Percentiles rank a stretch among this genome's conserved stretches.
phyloP scores from a whole-genome alignment of 805 yeast genomes.

The Wickerhamomyces bovis region DNA sequence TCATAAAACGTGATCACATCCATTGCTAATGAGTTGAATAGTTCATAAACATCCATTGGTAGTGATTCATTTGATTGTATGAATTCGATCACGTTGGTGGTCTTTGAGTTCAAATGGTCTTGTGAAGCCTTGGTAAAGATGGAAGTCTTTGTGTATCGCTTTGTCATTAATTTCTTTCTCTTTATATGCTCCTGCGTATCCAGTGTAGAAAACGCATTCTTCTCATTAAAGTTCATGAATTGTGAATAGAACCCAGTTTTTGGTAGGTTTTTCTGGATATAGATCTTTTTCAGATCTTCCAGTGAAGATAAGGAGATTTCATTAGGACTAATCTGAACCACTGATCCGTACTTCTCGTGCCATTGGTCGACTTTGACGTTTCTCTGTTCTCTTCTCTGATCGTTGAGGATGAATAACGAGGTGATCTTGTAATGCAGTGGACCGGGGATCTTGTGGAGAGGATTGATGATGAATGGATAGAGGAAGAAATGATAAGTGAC shows the following conservation, averaged over 20 bases:
- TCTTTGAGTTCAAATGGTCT: conserved; percentile 27
- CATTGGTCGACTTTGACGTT: conserved; percentile 41
- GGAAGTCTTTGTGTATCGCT: conserved; percentile 39
- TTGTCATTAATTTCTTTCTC: conserved; percentile 35
- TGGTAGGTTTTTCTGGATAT: conserved; percentile 48
- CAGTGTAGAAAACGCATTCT: conserved; percentile 53
- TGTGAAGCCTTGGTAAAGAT: conserved; percentile 30
- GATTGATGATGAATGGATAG: conserved; percentile 43
- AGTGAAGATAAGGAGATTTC: conserved; percentile 55
- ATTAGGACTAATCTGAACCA: conserved; percentile 53
- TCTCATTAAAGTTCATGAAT: conserved; percentile 50
- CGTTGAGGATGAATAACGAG: conserved; percentile 33
- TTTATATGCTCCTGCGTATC: conserved; percentile 42
- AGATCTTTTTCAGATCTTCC: conserved; percentile 47
- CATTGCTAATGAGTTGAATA: conserved; percentile 70
- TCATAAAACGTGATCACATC: conserved; percentile 60
- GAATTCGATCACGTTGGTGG: conserved; percentile 23
- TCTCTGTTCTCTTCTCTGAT: conserved; percentile 42
- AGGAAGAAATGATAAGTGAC: conserved; percentile 30
- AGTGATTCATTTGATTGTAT: conserved; percentile 9
- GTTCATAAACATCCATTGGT: conserved; percentile 48
- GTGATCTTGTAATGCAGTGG: conserved; percentile 47
- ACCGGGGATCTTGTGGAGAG: conserved; percentile 50
- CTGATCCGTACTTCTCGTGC: conserved; percentile 54
- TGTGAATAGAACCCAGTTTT: conserved; percentile 52